These are phyloP conservation scores for Lachnellula occidentalis DNA, from an alignment of 2,329 filamentous ascomycete species.

Conservation along the genomic window DNA sequence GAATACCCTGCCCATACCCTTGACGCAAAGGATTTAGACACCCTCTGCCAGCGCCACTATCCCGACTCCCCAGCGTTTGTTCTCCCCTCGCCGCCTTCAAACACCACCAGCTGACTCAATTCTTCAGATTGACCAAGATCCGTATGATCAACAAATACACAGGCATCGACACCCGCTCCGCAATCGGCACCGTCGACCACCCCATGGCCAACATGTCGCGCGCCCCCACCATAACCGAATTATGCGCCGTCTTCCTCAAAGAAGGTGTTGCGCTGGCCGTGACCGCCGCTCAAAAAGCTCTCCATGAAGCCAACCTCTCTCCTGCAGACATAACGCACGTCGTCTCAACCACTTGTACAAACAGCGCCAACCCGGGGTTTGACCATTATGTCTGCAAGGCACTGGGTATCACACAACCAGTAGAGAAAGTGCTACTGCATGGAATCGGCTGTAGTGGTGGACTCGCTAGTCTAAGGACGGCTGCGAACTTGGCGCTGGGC, in stretches of 20 bases:
- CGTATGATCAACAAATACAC: slow-evolving; percentile 59
- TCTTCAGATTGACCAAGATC: slow-evolving; percentile 54
- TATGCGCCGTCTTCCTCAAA: slow-evolving; percentile 50
- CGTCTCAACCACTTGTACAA: slow-evolving; percentile 63
- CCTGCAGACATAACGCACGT: slow-evolving; percentile 56
- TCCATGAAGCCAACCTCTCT: slow-evolving; percentile 48
- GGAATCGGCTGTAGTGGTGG: slow-evolving; percentile 63
- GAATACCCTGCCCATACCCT: slow-evolving; percentile 56
- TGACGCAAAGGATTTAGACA: slow-evolving; percentile 45
- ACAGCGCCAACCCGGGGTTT: slow-evolving; percentile 64
- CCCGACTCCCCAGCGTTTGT: slow-evolving; percentile 54
- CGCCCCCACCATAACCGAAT: slow-evolving; percentile 49
- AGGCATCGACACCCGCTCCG: slow-evolving; percentile 58
- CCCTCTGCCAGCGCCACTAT: slow-evolving; percentile 51
- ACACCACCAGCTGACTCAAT: slow-evolving; percentile 2
- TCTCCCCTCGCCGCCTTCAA: background rate
- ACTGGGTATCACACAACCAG: slow-evolving; percentile 50
- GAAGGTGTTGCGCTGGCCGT: slow-evolving; percentile 55
- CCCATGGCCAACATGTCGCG: slow-evolving; percentile 52
- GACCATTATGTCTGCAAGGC: slow-evolving; percentile 58
- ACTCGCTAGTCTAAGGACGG: slow-evolving; percentile 55
- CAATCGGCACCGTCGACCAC: slow-evolving; percentile 56
- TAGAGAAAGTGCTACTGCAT: slow-evolving; percentile 61
- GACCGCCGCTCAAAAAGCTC: slow-evolving; percentile 48
- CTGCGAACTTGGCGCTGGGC: slow-evolving; percentile 60